Evolutionary conservation across 192 early-diverging fungal species (phyloP), one percentile per base, ranked within the genome.

Genomic region (Gonapodya prolifera): DNA sequence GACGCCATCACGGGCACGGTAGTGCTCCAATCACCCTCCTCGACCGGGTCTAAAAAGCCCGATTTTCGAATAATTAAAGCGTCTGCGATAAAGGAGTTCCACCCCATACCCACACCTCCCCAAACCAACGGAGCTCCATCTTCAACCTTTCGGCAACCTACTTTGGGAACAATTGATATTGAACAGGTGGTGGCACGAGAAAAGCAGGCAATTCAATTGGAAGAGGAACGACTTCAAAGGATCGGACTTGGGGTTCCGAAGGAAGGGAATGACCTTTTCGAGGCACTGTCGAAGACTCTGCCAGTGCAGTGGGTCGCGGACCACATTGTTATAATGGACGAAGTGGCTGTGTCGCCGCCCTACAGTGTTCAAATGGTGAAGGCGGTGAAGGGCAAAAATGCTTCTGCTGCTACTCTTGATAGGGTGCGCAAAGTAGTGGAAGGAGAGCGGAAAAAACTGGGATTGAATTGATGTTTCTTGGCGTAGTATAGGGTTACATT

Each of bases 241-340:
- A 91, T 93, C 78, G 93, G 93, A 71, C 91, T 93, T 33, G 93
- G 93, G 33, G 93, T 94, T 28, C 90, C 89, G 70, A 84, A 87
- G 35, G 84, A 87, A 82, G 93, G 85, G 2, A 92, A 94, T 81
- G 83, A 86, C 31, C 90, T 94, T 75, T 94, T 94, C 80, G 91
- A 94, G 80, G 93, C 92, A 17, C 79, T 94, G 33, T 87, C 86
- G 34, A 93, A 91, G 81, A 94, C 93, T 33, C 79, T 94, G 76
- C 93, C 93, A n/a, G 92, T 91, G 77, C 86, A 89, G 18, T 94
- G 93, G 93, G 78, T 81, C 45, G 86, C 91, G 75, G 86, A 90
- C 77, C 84, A 83, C 33, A 94, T 94, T 79, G 83, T 94, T 2
- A 92, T 94, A 1, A 83, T 94, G 83, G 93, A 94, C 79, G 92